Evolutionary conservation across 805 yeast genomes (phyloP).

Genomic region (Candida orba): DNA sequence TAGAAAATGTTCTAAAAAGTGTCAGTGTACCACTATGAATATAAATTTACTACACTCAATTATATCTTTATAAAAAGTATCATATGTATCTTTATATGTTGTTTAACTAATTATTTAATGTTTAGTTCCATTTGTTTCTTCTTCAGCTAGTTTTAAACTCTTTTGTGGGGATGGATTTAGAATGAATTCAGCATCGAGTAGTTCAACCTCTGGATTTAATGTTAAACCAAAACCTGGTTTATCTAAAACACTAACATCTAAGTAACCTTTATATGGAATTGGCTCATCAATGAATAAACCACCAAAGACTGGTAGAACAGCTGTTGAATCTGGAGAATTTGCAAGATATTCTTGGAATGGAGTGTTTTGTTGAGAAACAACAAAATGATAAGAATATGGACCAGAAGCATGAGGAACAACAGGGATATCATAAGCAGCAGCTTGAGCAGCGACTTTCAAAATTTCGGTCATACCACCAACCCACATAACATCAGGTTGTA

Average conservation of each 20-base stretch:
- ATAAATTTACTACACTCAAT: too few relatives aligned
- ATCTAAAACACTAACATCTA: conserved; percentile 33
- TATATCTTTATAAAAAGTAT: too few relatives aligned
- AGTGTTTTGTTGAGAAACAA: conserved; percentile 40
- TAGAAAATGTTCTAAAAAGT: conserved; percentile 43
- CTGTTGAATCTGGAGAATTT: conserved; percentile 40
- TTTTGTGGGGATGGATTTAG: conserved; percentile 35
- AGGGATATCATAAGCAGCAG: conserved; percentile 46
- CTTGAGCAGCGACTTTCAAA: conserved; percentile 39
- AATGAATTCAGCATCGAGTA: conserved; percentile 33
- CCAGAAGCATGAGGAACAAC: conserved; percentile 51
- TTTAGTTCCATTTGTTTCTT: not conserved
- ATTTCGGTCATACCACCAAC: conserved; percentile 46
- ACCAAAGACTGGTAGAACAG: conserved; percentile 42
- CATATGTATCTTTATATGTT: too few relatives aligned
- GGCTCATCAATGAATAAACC: conserved; percentile 39
- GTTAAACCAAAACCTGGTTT: conserved; percentile 46
- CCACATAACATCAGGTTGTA: conserved; percentile 51
- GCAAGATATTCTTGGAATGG: conserved; percentile 48
- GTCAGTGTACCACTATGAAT: conserved; percentile 42
- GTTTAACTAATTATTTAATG: too few relatives aligned
- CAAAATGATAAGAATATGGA: conserved; percentile 45
- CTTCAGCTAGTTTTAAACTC: conserved; percentile 19
- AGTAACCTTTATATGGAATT: conserved; percentile 37
- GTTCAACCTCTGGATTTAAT: conserved; percentile 34